Evolutionary conservation across 108 stramenopile species (phyloP).

Genomic region (Mediolabrus comicus): DNA sequence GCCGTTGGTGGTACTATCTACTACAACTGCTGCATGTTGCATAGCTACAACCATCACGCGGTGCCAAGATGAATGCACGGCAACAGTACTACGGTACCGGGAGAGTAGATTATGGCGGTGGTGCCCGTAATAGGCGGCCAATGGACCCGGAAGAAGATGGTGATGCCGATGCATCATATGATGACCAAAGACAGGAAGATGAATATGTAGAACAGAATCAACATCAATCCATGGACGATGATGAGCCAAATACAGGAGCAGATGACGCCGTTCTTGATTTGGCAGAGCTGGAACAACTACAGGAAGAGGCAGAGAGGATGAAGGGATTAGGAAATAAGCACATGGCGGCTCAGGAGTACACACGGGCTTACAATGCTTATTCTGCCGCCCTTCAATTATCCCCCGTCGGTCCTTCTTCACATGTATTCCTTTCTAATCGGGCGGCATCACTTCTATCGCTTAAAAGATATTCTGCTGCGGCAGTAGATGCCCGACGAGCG

Average conservation of each 20-base stretch:
- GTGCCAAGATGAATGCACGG: neutral
- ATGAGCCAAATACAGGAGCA: slow-evolving; percentile 27
- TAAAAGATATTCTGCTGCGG: slow-evolving; percentile 82
- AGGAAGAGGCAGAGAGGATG: slow-evolving; percentile 86
- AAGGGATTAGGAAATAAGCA: slow-evolving; percentile 88
- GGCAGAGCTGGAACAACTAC: slow-evolving; percentile 76
- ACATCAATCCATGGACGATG: neutral
- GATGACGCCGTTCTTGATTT: slow-evolving; percentile 78
- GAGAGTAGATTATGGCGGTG: neutral
- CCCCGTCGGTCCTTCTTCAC: slow-evolving; percentile 86
- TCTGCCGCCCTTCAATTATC: slow-evolving; percentile 84
- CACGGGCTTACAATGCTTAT: slow-evolving; percentile 85
- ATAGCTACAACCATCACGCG: no score
- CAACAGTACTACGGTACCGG: neutral
- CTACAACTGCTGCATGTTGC: neutral
- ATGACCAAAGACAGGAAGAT: neutral
- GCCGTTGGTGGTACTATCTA: neutral
- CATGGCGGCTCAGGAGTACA: slow-evolving; percentile 91
- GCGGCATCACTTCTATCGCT: slow-evolving; percentile 83
- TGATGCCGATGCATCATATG: neutral
- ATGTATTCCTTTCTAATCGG: slow-evolving; percentile 84
- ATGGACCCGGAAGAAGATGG: neutral
- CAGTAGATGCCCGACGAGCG: slow-evolving; percentile 81
- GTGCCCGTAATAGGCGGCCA: neutral
- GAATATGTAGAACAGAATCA: neutral